Conservation (phyloP, 805 yeast species). For the Candida adriatica region DNA sequence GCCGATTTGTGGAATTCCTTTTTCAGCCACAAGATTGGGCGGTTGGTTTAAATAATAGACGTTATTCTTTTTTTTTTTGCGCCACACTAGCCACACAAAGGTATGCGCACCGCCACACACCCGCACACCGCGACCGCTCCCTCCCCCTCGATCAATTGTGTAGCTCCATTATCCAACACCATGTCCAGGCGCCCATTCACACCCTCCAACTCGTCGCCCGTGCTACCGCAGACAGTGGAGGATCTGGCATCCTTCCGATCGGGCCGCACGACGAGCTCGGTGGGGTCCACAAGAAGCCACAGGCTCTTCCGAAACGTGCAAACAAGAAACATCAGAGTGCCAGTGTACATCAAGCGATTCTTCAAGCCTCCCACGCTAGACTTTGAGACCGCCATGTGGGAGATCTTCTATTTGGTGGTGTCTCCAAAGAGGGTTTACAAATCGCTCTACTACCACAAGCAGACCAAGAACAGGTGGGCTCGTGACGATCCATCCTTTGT, state of each 20-base stretch:
- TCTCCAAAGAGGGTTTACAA: slow-evolving; percentile 80
- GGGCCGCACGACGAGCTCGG: slow-evolving; percentile 14
- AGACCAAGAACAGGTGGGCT: slow-evolving; percentile 73
- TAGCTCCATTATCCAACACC: too few relatives aligned
- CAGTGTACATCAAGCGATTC: slow-evolving; percentile 36
- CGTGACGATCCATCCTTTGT: slow-evolving; percentile 91
- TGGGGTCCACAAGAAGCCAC: slow-evolving; percentile 1
- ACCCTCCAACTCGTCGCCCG: slow-evolving; percentile 5
- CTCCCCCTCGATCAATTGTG: too few relatives aligned
- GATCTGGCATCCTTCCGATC: slow-evolving; percentile 21
- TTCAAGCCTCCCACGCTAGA: slow-evolving; percentile 77
- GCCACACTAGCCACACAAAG: too few relatives aligned
- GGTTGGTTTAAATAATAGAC: slow-evolving; percentile 9
- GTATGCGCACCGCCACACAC: too few relatives aligned
- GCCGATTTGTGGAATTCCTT: slow-evolving; percentile 60
- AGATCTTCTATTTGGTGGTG: slow-evolving; percentile 63
- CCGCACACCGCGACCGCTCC: too few relatives aligned
- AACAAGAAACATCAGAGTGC: slow-evolving; percentile 22
- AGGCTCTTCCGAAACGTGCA: slow-evolving; percentile 9
- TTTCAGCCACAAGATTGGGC: slow-evolving; percentile 28
- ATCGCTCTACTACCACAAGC: slow-evolving; percentile 74
- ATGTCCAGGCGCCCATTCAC: slow-evolving; percentile 13
- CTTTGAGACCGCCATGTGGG: slow-evolving; percentile 93
- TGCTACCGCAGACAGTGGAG: slow-evolving; percentile 14
- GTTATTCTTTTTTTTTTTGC: too few relatives aligned